These are phyloP conservation scores for Fusarium odoratissimum DNA, from an alignment of 2,329 filamentous ascomycete genomes.

Conservation along the genomic window DNA sequence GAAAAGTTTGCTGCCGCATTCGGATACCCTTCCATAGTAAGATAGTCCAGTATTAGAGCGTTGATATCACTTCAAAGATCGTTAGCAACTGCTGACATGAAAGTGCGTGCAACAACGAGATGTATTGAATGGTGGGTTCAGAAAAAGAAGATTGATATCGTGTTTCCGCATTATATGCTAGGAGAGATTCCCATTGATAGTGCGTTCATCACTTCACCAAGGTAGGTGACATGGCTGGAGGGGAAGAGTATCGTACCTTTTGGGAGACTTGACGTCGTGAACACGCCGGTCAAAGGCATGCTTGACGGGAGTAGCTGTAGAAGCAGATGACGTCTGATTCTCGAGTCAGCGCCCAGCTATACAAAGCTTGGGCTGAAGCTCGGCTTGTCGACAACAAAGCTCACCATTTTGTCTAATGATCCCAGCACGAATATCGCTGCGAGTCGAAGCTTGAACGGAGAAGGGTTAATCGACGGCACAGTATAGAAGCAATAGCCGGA, in stretches of 20 bases:
- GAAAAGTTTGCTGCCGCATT: slow-evolving; percentile 94
- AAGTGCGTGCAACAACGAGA: slow-evolving; percentile 5
- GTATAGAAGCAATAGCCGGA: slow-evolving; percentile 33
- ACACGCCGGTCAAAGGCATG: slow-evolving; percentile 84
- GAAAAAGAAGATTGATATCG: slow-evolving; percentile 75
- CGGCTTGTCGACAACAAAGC: slow-evolving; percentile 22
- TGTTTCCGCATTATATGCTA: slow-evolving; percentile 92
- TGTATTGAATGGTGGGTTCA: slow-evolving; percentile 50
- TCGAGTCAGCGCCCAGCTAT: slow-evolving; percentile 30
- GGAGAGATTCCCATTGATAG: slow-evolving; percentile 99
- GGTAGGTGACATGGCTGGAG: neutral
- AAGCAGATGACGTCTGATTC: slow-evolving; percentile 75
- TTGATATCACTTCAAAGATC: slow-evolving; percentile 83
- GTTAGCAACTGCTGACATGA: slow-evolving; percentile 44
- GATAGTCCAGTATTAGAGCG: slow-evolving; percentile 92
- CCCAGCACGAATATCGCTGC: slow-evolving; percentile 11
- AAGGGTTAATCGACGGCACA: slow-evolving; percentile 13
- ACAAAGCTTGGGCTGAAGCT: slow-evolving; percentile 21
- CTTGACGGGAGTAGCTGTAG: slow-evolving; percentile 76
- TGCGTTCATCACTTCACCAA: slow-evolving; percentile 76
- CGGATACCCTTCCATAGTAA: slow-evolving; percentile 95
- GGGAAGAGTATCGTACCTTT: slow-evolving; percentile 74
- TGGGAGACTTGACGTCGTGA: slow-evolving; percentile 85
- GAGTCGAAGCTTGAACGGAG: slow-evolving; percentile 28
- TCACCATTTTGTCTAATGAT: slow-evolving; percentile 41